Evolutionary conservation across 75 land plant genomes (phyloP), one percentile per base, ranked within the genome.

Genomic region (Selaginella moellendorffii): DNA sequence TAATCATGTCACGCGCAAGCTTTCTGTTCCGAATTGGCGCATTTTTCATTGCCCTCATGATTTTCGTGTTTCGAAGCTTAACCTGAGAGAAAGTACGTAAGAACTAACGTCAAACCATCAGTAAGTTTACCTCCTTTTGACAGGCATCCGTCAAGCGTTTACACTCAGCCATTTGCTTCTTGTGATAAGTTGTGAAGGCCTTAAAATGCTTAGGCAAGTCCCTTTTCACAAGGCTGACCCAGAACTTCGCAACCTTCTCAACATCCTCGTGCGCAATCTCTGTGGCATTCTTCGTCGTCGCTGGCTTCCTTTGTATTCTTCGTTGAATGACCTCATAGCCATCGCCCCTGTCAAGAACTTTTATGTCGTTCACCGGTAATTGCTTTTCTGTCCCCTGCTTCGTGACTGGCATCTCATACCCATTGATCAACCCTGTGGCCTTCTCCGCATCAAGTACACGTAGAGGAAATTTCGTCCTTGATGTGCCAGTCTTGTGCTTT

Each of bases 301-400:
- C 66, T 64, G 70, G 81, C 63, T 83, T 88, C 82, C 81, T 93
- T 19, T 86, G 96, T 31, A 89, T 62, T 26, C 78, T 80, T 5
- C 98, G 77, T 62, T 89, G 80, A 64, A 93, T 83, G 28, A 93
- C 79, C 96, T 93, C 96, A 74, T 83, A 93, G 14, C 83, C 82
- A 56, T 93, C 98, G n/a, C 98, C 90, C 64, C 73, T 81, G 61
- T 86, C 86, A 61, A 93, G 27, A 29, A 93, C 80, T 56, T 83
- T 85, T 67, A 88, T 90, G 67, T 78, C 87, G 46, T 36, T 36
- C 46, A 5, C 46, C 5, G 14, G 5, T 36, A 36, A 5, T 14
- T 36, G n/a, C n/a, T n/a, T n/a, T n/a, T n/a, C n/a, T n/a, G n/a
- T n/a, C n/a, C n/a, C n/a, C n/a, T n/a, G n/a, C n/a, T n/a, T n/a